Conservation (phyloP, 2,329 filamentous ascomycete genomes). For the Verticillium nonalfalfae region DNA sequence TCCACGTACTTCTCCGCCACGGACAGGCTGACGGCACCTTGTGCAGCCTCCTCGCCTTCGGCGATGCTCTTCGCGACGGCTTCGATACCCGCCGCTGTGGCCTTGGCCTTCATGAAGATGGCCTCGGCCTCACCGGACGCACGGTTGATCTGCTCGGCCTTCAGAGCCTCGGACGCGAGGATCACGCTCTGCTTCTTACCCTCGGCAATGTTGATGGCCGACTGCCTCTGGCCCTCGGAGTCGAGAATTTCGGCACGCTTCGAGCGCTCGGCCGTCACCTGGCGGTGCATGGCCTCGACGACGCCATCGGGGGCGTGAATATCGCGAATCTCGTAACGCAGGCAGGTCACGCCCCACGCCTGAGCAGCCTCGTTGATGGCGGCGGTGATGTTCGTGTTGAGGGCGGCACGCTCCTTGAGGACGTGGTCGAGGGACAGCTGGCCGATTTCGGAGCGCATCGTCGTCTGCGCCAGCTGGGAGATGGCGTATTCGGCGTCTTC, state of each 20-base stretch:
- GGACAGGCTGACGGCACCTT: slow-evolving; percentile 76
- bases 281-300: slow-evolving; percentile 95
- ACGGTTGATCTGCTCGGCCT: slow-evolving; percentile 86
- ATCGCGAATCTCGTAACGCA: slow-evolving; percentile 96
- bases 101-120: slow-evolving; percentile 76
- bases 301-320: slow-evolving; percentile 93
- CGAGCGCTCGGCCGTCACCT: slow-evolving; percentile 93
- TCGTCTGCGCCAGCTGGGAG: slow-evolving; percentile 94
- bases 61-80: slow-evolving; percentile 73
- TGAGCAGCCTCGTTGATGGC: slow-evolving; percentile 97
- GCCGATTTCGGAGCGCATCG: slow-evolving; percentile 97
- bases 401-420: slow-evolving; percentile 88
- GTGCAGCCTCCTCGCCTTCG: slow-evolving; percentile 66
- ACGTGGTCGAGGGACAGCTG: slow-evolving; percentile 96
- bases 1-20: slow-evolving; percentile 98
- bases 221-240: slow-evolving; percentile 93
- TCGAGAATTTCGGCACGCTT: slow-evolving; percentile 98
- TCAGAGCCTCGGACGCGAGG: slow-evolving; percentile 85
- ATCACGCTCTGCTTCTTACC: slow-evolving; percentile 97
- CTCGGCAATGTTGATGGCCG: slow-evolving; percentile 97
- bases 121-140: slow-evolving; percentile 92
- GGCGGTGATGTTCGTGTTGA: slow-evolving; percentile 98
- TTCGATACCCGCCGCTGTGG: slow-evolving; percentile 84
- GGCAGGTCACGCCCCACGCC: slow-evolving; percentile 92
- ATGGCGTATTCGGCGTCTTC: slow-evolving; percentile 99